These are phyloP conservation scores for Astragalus glycyphyllos DNA, from an alignment of 306 rosid genomes.

Conservation along the genomic window DNA sequence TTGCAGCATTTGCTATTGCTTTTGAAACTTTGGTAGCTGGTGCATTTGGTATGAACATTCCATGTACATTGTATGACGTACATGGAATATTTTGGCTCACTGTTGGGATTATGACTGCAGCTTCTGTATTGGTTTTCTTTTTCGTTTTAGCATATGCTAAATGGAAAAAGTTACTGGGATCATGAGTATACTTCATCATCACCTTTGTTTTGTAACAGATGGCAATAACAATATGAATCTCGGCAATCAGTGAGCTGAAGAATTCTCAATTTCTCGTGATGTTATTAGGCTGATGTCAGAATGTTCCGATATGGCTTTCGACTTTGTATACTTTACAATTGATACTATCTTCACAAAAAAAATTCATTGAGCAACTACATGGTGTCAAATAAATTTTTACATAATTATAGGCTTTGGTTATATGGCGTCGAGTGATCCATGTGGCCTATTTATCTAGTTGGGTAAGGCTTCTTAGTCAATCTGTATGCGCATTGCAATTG, in stretches of 20 bases:
- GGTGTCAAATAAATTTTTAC: conserved; percentile 1
- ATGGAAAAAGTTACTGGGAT: conserved; percentile 91
- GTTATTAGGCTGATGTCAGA: conserved; percentile 17
- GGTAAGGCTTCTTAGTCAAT: background rate
- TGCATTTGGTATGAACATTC: conserved; percentile 93
- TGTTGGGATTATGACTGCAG: conserved; percentile 54
- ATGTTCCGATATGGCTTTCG: conserved; percentile 19
- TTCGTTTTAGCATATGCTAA: conserved; percentile 80
- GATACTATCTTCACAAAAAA: background rate
- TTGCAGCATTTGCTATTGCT: conserved; percentile 86
- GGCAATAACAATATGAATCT: background rate
- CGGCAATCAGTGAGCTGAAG: conserved; percentile 17
- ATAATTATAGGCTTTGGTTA: background rate
- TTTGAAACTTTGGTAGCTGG: conserved; percentile 77
- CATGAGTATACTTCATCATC: conserved; percentile 48
- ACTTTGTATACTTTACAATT: conserved; percentile 3
- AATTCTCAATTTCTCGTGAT: conserved; percentile 8
- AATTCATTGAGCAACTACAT: background rate
- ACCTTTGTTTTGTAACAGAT: conserved; percentile 5
- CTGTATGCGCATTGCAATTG: conserved; percentile 18
- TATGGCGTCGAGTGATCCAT: too few relatives aligned
- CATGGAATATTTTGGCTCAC: conserved; percentile 61
- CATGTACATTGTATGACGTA: conserved; percentile 34
- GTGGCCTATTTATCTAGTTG: too few relatives aligned
- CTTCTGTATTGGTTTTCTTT: conserved; percentile 60